Evolutionary conservation across 306 rosid genomes (phyloP).

Genomic region (Vicia faba): DNA sequence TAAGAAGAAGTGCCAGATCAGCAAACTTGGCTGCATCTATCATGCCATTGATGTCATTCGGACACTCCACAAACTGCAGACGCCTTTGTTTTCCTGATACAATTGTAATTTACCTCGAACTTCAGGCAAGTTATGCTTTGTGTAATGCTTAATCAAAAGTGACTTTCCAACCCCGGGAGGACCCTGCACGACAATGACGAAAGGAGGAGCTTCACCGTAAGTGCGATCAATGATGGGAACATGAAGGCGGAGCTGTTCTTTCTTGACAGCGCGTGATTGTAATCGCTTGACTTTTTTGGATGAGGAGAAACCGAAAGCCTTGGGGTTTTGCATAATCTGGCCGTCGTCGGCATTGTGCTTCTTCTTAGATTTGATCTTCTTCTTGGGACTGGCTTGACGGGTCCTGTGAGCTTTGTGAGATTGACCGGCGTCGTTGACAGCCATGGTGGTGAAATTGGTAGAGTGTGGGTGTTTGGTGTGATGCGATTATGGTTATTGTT

Average conservation of each 20-base stretch:
- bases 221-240: slow-evolving; percentile 72
- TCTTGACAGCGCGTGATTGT: slow-evolving; percentile 90
- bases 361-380: no score
- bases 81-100: slow-evolving; percentile 97
- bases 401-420: slow-evolving; percentile 73
- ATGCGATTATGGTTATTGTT: background rate
- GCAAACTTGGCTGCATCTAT: slow-evolving; percentile 93
- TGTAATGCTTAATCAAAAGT: slow-evolving; percentile 82
- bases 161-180: slow-evolving; percentile 98
- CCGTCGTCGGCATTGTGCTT: no score
- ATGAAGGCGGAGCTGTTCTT: slow-evolving; percentile 92
- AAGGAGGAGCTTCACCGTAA: slow-evolving; percentile 86
- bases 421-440: slow-evolving; percentile 59
- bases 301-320: no score
- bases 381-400: slow-evolving; percentile 78
- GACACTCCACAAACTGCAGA: slow-evolving; percentile 91
- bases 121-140: slow-evolving; percentile 80
- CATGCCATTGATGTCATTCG: slow-evolving; percentile 91
- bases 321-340: no score
- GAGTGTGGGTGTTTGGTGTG: background rate
- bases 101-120: slow-evolving; percentile 84
- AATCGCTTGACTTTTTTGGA: slow-evolving; percentile 81
- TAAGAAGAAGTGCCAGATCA: slow-evolving; percentile 87
- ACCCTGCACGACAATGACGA: slow-evolving; percentile 87
- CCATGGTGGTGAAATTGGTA: slow-evolving; percentile 43